Conservation (phyloP, 805 yeast genomes). For the Lipomyces spencermartinsiae region DNA sequence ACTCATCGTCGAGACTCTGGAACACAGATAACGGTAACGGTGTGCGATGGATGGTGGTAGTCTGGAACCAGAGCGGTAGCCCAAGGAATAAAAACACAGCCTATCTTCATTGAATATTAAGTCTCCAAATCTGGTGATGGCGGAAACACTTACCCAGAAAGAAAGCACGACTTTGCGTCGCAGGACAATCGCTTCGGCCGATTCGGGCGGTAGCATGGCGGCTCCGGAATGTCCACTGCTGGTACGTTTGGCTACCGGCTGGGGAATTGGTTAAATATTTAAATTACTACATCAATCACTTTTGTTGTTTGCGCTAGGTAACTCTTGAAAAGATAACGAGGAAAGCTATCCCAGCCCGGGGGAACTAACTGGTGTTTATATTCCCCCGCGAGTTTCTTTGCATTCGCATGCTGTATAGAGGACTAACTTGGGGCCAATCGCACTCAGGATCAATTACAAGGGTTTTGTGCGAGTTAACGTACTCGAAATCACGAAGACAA, state of each 20-base stretch:
- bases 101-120: conserved; percentile 3
- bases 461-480: no score
- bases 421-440: no score
- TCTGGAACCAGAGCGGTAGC: conserved; percentile 62
- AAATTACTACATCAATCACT: neutral
- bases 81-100: conserved; percentile 52
- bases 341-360: neutral
- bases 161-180: conserved; percentile 38
- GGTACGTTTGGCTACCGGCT: neutral
- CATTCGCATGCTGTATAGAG: no score
- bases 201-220: conserved; percentile 16
- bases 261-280: neutral
- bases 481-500: no score
- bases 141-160: conserved; percentile 28
- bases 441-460: no score
- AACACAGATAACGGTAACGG: conserved; percentile 59
- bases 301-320: neutral
- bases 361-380: no score
- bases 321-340: neutral
- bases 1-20: conserved; percentile 44
- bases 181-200: conserved; percentile 11
- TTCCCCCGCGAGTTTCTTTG: no score
- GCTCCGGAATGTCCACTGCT: neutral
- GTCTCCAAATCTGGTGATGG: neutral
- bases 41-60: conserved; percentile 70